phyloP scores from a whole-genome alignment of 2,329 filamentous ascomycete species.

The Fonsecaea nubica region DNA sequence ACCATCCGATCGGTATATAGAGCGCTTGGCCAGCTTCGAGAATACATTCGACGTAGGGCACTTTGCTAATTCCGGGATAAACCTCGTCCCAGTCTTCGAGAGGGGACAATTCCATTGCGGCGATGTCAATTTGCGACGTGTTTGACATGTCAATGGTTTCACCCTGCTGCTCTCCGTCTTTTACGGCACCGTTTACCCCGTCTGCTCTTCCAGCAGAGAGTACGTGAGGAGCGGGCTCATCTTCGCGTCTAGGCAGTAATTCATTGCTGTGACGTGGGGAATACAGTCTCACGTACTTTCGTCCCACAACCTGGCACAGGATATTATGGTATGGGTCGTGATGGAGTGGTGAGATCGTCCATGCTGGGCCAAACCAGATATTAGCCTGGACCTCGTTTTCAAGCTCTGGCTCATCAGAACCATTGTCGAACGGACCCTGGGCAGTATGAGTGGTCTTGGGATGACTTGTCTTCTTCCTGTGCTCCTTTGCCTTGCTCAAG shows the following conservation, averaged over 20 bases:
- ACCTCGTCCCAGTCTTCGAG: slow-evolving; percentile 52
- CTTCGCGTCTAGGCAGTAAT: slow-evolving; percentile 66
- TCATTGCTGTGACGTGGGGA: slow-evolving; percentile 65
- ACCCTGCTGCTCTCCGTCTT: slow-evolving; percentile 55
- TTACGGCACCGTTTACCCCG: neutral
- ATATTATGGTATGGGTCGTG: slow-evolving; percentile 95
- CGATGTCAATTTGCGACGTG: slow-evolving; percentile 80
- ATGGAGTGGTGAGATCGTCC: slow-evolving; percentile 90
- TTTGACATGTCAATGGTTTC: slow-evolving; percentile 87
- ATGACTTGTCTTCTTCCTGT: slow-evolving; percentile 15
- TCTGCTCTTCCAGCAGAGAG: slow-evolving; percentile 5
- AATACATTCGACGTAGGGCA: slow-evolving; percentile 75
- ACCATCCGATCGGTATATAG: slow-evolving; percentile 94
- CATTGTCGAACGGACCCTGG: slow-evolving; percentile 15
- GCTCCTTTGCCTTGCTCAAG: slow-evolving; percentile 44
- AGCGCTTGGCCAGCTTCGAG: slow-evolving; percentile 81
- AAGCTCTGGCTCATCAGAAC: slow-evolving; percentile 35
- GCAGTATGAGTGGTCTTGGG: slow-evolving; percentile 36
- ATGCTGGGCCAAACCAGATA: slow-evolving; percentile 88
- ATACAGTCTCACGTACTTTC: slow-evolving; percentile 92
- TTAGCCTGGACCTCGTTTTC: slow-evolving; percentile 65
- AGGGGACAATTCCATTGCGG: slow-evolving; percentile 65
- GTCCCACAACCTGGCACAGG: slow-evolving; percentile 84
- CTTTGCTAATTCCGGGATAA: slow-evolving; percentile 63
- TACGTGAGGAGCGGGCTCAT: slow-evolving; percentile 37